Evolutionary conservation across 169 alveolate species (phyloP), one percentile per base, ranked within the genome.

Genomic region (Blepharisma undulans): DNA sequence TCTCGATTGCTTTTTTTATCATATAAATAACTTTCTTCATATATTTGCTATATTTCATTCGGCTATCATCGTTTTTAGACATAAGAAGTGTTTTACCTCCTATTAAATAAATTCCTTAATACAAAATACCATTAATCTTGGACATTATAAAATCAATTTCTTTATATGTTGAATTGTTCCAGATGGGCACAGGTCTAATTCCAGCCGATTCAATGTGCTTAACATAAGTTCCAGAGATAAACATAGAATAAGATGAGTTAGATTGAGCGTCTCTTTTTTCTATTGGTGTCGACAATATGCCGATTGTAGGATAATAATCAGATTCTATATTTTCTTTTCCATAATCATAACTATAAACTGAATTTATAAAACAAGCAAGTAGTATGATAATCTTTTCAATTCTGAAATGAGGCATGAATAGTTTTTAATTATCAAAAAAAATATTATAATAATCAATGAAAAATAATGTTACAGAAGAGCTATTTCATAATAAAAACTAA

Each of bases 191-290:
- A 33, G 89, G 94, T 82, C 96, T 84, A 21, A 95, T 96, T 74
- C 97, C 97, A 19, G 96, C 96, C 27, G 79, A 72, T 82, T 92
- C 94, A 3, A 93, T 74, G 89, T 34, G 89, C 74, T 94, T 91
- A 4, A 94, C 96, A 89, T 95, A 95, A n/a, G 95, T 86, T 34
- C 94, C 94, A 82, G 96, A 93, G 19, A 95, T 93, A 87, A 94
- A 95, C 22, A 88, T 36, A 8, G 79, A 89, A 48, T 48, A 48
- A 0, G 0, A 2, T 0, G 3, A 3, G 14, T 48, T 48, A 48
- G 66, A 48, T 18, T 48, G 66, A 48, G 66, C 16, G 10, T 48
- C 66, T 48, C 66, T 48, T 48, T 48, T 48, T 18, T 48, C 66
- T 10, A 48, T 48, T 48, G 66, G 66, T 12, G 66, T 48, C 10